Base-by-base conservation (phyloP, 1,284 basidiomycete species). In the Leccinum proximum region DNA sequence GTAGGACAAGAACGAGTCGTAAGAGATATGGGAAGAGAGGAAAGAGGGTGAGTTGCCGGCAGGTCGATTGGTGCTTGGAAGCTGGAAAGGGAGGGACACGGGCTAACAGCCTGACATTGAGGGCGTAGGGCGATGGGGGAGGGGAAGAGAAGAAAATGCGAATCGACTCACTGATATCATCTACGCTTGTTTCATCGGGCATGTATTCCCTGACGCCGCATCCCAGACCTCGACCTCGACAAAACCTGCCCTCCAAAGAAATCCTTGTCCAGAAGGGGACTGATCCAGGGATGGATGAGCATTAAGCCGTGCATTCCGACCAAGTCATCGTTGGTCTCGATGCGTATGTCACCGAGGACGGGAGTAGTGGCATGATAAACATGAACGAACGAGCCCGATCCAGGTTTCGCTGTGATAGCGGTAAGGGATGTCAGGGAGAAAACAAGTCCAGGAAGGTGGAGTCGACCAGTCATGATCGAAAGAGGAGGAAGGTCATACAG, bases 131-230 rank as follows among this genome's bases (percentile, higher is more conserved):
- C 67, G 70, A 67, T 69, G 48, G 63, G 62, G 69, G 64, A 67
- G 62, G 65, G 66, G 65, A 72, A 70, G 22, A 70, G 61, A 70
- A 66, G 60, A 10, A 9, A 62, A 68, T 62, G 64, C 59, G 18
- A 68, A 67, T 63, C 22, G 11, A 86, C 92, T 86, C 77, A 94
- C 92, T 89, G 70, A 93, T 87, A 66, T 89, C 87, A 68, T 92
- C 88, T 18, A 92, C 80, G 7, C 82, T 88, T 14, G 78, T 79
- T 68, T 88, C 85, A 2, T 75, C 70, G 0, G 87, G 87, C 81
- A 93, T 86, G 65, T 82, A 80, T 64, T 86, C 84, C 64, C 80
- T 82, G 4, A 94, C 81, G 14, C 93, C 93, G 30, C 30, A 53
- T 83, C 78, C 75, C 87, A 92, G 10, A 93, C 77, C 48, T 75